Evolutionary conservation across 1,284 basidiomycete genomes (phyloP).

Genomic region (Blastosporella zonata): DNA sequence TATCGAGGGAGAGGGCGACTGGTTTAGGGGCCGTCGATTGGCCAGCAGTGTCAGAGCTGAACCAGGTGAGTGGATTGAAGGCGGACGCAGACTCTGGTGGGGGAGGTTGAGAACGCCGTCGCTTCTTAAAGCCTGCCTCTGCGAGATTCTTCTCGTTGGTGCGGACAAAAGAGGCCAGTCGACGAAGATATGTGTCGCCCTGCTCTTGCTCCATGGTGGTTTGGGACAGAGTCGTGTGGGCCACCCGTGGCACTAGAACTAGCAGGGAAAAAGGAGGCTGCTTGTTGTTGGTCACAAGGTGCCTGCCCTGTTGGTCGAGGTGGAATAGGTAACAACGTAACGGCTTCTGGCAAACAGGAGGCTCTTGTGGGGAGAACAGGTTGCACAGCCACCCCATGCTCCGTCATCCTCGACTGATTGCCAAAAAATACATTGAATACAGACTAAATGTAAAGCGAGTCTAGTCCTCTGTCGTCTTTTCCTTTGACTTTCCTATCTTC

Average conservation of each 20-base stretch:
- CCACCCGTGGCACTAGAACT: constrained; percentile 16
- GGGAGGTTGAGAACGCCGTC: constrained; percentile 42
- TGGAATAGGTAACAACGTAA: neutral
- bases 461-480: constrained; percentile 10
- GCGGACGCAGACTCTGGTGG: constrained; percentile 38
- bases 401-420: neutral
- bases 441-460: neutral
- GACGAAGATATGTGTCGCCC: constrained; percentile 73
- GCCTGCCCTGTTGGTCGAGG: constrained; percentile 5
- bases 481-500: constrained; percentile 22
- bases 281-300: constrained; percentile 12
- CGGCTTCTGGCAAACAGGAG: neutral
- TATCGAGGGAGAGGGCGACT: constrained; percentile 68
- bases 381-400: constrained; percentile 8
- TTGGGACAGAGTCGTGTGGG: constrained; percentile 3
- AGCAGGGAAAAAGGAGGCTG: constrained; percentile 16
- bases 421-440: neutral
- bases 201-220: constrained; percentile 55
- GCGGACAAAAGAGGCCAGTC: constrained; percentile 65
- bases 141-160: constrained; percentile 69
- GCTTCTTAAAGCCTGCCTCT: constrained; percentile 50
- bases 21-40: constrained; percentile 43
- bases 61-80: constrained; percentile 66
- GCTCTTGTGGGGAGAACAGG: neutral
- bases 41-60: constrained; percentile 39